Conservation (phyloP, 148 eudicot species). For the Drosera capensis region DNA sequence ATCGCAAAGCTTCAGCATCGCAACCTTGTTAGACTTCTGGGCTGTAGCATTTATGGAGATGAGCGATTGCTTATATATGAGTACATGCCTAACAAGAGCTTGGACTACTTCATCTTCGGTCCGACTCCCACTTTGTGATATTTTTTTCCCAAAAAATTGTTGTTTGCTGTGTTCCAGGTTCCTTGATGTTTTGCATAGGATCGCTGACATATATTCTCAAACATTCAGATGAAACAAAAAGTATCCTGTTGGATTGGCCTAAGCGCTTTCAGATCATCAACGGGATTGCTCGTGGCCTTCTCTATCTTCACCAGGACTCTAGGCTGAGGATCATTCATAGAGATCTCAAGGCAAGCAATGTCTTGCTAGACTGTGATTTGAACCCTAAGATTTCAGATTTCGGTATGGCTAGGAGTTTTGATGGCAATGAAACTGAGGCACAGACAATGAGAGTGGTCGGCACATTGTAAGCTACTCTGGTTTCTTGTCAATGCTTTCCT, state of each 20-base stretch:
- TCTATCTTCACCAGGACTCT: constrained; percentile 49
- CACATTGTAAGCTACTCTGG: constrained; percentile 63
- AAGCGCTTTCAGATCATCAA: constrained; percentile 34
- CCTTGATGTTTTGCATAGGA: no score
- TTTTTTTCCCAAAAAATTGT: not conserved
- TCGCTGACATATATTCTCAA: no score
- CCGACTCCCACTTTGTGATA: not conserved
- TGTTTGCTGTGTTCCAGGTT: not conserved
- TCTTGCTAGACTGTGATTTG: constrained; percentile 31
- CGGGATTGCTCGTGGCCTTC: constrained; percentile 44
- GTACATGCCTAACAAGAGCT: constrained; percentile 24
- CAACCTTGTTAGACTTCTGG: constrained; percentile 23
- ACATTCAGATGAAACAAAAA: not conserved
- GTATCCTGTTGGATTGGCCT: constrained; percentile 21
- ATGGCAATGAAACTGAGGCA: constrained; percentile 24
- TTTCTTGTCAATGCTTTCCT: no score
- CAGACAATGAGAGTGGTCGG: constrained; percentile 36
- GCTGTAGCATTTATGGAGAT: constrained; percentile 13
- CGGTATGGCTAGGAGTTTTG: constrained; percentile 49
- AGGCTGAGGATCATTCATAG: constrained; percentile 40
- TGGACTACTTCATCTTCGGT: constrained; percentile 21
- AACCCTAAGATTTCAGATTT: constrained; percentile 51
- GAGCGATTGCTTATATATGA: constrained; percentile 28
- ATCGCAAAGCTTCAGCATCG: constrained; percentile 32
- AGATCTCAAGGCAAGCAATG: constrained; percentile 44